A percentile compares a stretch with the other conserved stretches of the same genome.
Evolutionary conservation across 441 rosid species (phyloP).

Genomic region (Adansonia grandidieri): DNA sequence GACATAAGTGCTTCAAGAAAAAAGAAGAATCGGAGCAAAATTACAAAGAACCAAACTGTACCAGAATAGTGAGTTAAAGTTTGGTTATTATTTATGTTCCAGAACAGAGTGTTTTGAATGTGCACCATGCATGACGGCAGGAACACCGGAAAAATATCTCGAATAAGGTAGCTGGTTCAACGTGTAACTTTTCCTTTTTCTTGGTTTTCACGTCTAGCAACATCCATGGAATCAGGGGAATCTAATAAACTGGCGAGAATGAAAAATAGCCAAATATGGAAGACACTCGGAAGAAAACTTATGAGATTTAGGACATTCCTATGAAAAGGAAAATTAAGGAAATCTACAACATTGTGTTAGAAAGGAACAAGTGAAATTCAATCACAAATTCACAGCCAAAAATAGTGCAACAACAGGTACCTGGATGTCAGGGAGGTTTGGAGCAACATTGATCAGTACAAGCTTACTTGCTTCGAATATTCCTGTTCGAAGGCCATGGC

Average conservation of each 20-base stretch:
- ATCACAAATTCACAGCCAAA: background rate
- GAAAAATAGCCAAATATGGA: background rate
- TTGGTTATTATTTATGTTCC: background rate
- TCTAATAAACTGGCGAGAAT: background rate
- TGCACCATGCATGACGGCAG: background rate
- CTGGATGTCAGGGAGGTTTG: slow-evolving; percentile 87
- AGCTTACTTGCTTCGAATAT: slow-evolving; percentile 90
- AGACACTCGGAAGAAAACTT: background rate
- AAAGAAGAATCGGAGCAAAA: background rate
- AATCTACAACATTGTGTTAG: background rate
- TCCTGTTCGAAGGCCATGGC: slow-evolving; percentile 98
- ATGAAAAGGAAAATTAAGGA: background rate
- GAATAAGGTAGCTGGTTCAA: background rate
- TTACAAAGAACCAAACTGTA: background rate
- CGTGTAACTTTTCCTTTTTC: background rate
- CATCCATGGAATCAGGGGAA: background rate
- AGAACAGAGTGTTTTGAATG: background rate
- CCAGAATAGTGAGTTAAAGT: background rate
- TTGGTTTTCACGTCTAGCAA: background rate
- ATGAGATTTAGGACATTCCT: background rate
- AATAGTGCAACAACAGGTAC: slow-evolving; percentile 39
- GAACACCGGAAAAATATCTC: background rate
- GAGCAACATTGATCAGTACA: slow-evolving; percentile 84
- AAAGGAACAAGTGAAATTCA: background rate
- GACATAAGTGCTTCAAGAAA: background rate